Conservation (phyloP, 106 monocot species). For the Posidonia australis region DNA sequence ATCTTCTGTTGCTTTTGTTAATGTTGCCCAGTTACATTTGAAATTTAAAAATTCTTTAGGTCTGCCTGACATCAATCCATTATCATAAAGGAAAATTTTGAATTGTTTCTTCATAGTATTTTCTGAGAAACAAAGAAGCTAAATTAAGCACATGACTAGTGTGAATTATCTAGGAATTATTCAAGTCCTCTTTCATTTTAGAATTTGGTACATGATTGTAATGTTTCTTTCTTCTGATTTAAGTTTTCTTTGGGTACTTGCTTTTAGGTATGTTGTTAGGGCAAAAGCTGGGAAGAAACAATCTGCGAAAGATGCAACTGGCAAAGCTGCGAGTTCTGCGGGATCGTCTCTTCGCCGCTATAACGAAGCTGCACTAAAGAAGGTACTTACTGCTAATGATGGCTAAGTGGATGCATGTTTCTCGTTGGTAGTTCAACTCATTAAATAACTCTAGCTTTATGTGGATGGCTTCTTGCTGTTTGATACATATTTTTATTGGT, state of each 20-base stretch:
- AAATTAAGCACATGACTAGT: neutral
- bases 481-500: neutral
- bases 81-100: neutral
- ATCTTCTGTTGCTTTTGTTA: neutral
- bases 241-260: neutral
- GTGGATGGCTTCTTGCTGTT: neutral
- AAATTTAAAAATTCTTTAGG: neutral
- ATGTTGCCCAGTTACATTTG: no score
- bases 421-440: neutral
- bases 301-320: slow-evolving; percentile 88
- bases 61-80: neutral
- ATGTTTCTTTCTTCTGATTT: neutral
- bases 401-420: neutral
- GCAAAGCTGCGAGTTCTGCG: slow-evolving; percentile 77
- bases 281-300: slow-evolving; percentile 37
- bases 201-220: neutral
- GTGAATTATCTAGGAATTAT: neutral
- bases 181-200: neutral
- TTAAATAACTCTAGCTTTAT: neutral
- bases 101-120: neutral
- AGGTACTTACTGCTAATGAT: slow-evolving; percentile 18
- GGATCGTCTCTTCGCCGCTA: slow-evolving; percentile 87
- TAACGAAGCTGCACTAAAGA: slow-evolving; percentile 92
- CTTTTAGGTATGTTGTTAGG: slow-evolving; percentile 7
- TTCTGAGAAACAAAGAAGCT: neutral